Percentiles rank a stretch among this genome's conserved stretches.
phyloP scores from a whole-genome alignment of 1,139 yeast genomes.

The Candida anutae region DNA sequence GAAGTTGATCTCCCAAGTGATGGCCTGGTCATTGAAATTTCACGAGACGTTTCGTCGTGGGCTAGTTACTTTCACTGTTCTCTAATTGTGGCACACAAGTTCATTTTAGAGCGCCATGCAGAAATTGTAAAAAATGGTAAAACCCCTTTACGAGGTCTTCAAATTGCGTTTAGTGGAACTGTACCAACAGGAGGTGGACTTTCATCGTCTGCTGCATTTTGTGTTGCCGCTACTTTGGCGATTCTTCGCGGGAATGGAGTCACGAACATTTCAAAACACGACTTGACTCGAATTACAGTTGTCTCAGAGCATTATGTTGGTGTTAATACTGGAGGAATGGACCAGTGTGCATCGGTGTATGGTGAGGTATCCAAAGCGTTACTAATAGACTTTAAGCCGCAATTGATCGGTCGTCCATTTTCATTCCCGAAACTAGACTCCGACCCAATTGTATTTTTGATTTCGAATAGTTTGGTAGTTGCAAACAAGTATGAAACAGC shows the following conservation, averaged over 20 bases:
- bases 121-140: conserved; percentile 9
- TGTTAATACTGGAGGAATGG: conserved; percentile 74
- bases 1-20: conserved; percentile 34
- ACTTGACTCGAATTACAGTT: conserved; percentile 54
- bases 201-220: conserved; percentile 67
- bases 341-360: conserved; percentile 65
- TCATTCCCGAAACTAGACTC: conserved; percentile 43
- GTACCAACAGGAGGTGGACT: conserved; percentile 74
- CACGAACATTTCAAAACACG: conserved; percentile 36
- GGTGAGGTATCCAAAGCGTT: conserved; percentile 58
- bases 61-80: conserved; percentile 65
- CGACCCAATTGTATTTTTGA: conserved; percentile 41
- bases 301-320: conserved; percentile 70
- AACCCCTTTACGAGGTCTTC: conserved; percentile 36
- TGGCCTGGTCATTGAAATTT: conserved; percentile 39
- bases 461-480: conserved; percentile 56
- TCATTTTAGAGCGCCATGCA: conserved; percentile 28
- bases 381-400: conserved; percentile 56
- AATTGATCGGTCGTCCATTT: conserved; percentile 49
- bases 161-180: conserved; percentile 52
- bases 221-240: conserved; percentile 58
- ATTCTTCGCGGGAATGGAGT: conserved; percentile 49
- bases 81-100: conserved; percentile 51
- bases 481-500: conserved; percentile 67
- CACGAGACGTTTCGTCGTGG: conserved; percentile 49